These are phyloP conservation scores for Sporothrix inflata DNA, from an alignment of 2,329 filamentous ascomycete species.

Conservation along the genomic window DNA sequence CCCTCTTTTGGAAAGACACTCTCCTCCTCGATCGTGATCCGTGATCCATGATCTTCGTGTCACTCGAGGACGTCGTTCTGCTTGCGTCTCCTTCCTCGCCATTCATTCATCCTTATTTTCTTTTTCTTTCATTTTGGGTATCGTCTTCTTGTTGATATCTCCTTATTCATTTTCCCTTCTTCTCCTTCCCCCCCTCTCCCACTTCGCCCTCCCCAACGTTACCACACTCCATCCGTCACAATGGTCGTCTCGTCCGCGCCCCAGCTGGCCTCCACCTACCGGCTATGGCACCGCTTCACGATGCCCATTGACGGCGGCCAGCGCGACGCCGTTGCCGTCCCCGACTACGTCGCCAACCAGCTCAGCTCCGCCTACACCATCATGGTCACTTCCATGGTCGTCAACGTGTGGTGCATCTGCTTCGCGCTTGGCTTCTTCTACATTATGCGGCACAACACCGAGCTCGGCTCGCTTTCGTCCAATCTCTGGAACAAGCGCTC, in stretches of 20 bases:
- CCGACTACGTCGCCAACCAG: conserved; percentile 31
- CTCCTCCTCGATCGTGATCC: neutral
- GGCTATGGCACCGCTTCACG: conserved; percentile 30
- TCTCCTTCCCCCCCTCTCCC: neutral
- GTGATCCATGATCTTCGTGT: neutral
- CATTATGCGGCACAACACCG: conserved; percentile 32
- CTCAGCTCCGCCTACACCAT: conserved; percentile 31
- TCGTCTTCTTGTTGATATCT: neutral
- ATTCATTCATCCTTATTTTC: neutral
- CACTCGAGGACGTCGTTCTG: neutral
- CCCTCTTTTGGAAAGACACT: neutral
- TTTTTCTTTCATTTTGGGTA: neutral
- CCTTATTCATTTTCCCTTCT: neutral
- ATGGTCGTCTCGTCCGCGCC: conserved; percentile 32
- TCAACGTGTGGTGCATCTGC: conserved; percentile 32
- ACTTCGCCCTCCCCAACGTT: neutral
- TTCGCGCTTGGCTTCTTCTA: conserved; percentile 33
- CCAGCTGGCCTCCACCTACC: conserved; percentile 30
- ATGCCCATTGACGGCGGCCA: conserved; percentile 30
- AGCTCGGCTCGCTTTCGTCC: conserved; percentile 30
- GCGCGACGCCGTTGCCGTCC: conserved; percentile 30
- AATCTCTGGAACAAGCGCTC: conserved; percentile 32
- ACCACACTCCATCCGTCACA: neutral
- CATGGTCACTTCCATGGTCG: conserved; percentile 31
- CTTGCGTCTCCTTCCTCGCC: neutral